phyloP scores from a whole-genome alignment of 768 basidiomycete species.

The Podaxis sp. region DNA sequence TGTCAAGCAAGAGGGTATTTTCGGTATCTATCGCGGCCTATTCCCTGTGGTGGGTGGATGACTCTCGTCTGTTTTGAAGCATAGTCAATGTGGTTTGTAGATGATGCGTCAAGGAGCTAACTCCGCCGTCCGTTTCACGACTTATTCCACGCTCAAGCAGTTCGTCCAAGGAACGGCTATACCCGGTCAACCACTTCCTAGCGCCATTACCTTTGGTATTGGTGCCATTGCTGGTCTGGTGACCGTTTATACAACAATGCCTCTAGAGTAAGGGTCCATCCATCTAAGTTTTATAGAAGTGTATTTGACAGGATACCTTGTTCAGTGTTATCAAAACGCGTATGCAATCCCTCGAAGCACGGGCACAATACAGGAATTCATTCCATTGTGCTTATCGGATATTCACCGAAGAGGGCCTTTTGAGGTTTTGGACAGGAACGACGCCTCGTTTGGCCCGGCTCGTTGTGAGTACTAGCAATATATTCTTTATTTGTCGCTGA shows the following conservation, averaged over 20 bases:
- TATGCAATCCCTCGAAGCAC: slow-evolving; percentile 91
- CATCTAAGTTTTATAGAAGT: background rate
- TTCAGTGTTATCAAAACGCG: slow-evolving; percentile 92
- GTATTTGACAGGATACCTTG: background rate
- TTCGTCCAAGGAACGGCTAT: slow-evolving; percentile 81
- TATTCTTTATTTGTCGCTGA: background rate
- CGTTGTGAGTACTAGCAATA: slow-evolving; percentile 50
- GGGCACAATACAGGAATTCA: slow-evolving; percentile 82
- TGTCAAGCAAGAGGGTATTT: slow-evolving; percentile 77
- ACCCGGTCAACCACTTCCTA: slow-evolving; percentile 82
- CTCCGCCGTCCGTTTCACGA: slow-evolving; percentile 93
- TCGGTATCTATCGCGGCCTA: slow-evolving; percentile 84
- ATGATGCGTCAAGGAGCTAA: slow-evolving; percentile 99
- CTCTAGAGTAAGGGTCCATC: slow-evolving; percentile 55
- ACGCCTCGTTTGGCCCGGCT: slow-evolving; percentile 84
- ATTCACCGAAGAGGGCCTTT: slow-evolving; percentile 86
- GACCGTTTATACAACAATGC: slow-evolving; percentile 90
- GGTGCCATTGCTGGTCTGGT: slow-evolving; percentile 92
- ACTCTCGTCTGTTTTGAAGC: background rate
- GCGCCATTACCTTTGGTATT: slow-evolving; percentile 88
- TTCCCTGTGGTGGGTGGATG: slow-evolving; percentile 80
- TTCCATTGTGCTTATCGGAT: slow-evolving; percentile 96
- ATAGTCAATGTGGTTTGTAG: slow-evolving; percentile 32
- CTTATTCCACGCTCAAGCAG: slow-evolving; percentile 91
- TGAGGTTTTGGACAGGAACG: slow-evolving; percentile 96